Percentiles rank a stretch among this genome's conserved stretches.
Evolutionary conservation across 23 red algal genomes (phyloP).

Genomic region (Agarophyton chilense): DNA sequence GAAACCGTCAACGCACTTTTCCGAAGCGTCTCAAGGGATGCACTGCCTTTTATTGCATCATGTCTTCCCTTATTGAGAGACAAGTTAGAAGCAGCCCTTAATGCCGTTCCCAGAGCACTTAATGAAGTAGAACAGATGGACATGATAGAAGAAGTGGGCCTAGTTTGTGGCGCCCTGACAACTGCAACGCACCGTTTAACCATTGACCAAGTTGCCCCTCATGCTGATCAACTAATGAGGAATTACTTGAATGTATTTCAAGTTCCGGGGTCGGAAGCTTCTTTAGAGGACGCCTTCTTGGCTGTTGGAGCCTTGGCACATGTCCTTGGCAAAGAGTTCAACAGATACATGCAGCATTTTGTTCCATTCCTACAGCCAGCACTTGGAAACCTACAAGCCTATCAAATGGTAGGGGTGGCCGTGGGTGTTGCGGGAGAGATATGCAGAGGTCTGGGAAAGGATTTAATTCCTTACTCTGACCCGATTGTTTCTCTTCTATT

Average conservation of each 20-base stretch:
- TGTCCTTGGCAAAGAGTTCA: slow-evolving; percentile 81
- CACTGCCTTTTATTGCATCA: slow-evolving; percentile 39
- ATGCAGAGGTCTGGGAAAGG: slow-evolving; percentile 80
- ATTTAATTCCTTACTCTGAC: slow-evolving; percentile 70
- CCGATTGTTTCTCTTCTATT: slow-evolving; percentile 81
- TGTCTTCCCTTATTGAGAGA: slow-evolving; percentile 73
- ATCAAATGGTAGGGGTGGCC: slow-evolving; percentile 84
- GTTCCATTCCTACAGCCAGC: slow-evolving; percentile 76
- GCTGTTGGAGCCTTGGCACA: slow-evolving; percentile 85
- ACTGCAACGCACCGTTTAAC: slow-evolving; percentile 70
- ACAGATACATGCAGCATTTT: slow-evolving; percentile 78
- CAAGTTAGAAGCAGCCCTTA: slow-evolving; percentile 77
- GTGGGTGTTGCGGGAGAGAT: slow-evolving; percentile 82
- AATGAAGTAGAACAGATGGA: slow-evolving; percentile 61
- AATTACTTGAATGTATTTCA: slow-evolving; percentile 71
- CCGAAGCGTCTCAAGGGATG: slow-evolving; percentile 64
- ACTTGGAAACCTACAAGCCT: slow-evolving; percentile 82
- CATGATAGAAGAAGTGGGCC: slow-evolving; percentile 82
- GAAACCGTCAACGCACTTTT: slow-evolving; percentile 86
- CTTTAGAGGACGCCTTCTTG: slow-evolving; percentile 90
- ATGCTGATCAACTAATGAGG: slow-evolving; percentile 82
- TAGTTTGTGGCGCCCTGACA: slow-evolving; percentile 81
- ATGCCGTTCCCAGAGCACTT: slow-evolving; percentile 41
- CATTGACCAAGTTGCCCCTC: slow-evolving; percentile 29
- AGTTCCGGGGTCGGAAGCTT: slow-evolving; percentile 53